Conservation (phyloP, 1,139 yeast genomes). For the Saccharomyces hybrid region DNA sequence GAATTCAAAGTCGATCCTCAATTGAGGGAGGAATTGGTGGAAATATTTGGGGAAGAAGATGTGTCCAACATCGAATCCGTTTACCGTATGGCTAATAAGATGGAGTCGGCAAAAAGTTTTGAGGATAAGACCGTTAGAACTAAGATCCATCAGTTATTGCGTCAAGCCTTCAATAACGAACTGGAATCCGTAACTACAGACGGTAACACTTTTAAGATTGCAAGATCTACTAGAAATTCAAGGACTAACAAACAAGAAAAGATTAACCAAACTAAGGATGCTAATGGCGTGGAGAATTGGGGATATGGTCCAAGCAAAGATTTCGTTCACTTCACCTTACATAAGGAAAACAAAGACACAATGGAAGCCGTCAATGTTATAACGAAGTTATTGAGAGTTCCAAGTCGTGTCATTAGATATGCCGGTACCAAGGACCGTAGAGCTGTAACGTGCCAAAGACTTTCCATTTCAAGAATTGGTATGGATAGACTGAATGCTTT, state of each 20-base stretch:
- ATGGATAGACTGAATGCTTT: constrained; percentile 74
- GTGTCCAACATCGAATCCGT: constrained; percentile 50
- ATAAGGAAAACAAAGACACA: constrained; percentile 93
- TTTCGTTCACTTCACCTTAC: constrained; percentile 69
- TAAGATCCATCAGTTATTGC: constrained; percentile 62
- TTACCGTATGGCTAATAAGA: constrained; percentile 48
- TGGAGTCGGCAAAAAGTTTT: constrained; percentile 52
- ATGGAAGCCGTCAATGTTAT: constrained; percentile 85
- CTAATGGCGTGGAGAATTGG: constrained; percentile 37
- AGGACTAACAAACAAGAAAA: constrained; percentile 35
- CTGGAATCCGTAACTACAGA: constrained; percentile 74
- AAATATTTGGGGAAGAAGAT: constrained; percentile 52
- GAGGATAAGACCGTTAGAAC: constrained; percentile 69
- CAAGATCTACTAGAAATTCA: constrained; percentile 39
- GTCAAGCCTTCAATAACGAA: constrained; percentile 65
- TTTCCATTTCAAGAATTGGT: constrained; percentile 61
- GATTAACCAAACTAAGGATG: constrained; percentile 44
- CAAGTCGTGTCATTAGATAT: constrained; percentile 60
- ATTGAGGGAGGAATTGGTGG: constrained; percentile 41
- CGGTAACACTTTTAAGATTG: constrained; percentile 55
- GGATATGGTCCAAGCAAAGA: constrained; percentile 63
- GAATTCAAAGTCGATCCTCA: constrained; percentile 43
- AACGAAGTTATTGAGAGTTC: constrained; percentile 64
- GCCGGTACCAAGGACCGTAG: constrained; percentile 97
- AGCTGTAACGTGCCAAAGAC: constrained; percentile 86